A percentile compares a stretch with the other conserved stretches of the same genome.
These are phyloP conservation scores for Mycena pura DNA, from an alignment of 768 basidiomycete species.

Conservation along the genomic window DNA sequence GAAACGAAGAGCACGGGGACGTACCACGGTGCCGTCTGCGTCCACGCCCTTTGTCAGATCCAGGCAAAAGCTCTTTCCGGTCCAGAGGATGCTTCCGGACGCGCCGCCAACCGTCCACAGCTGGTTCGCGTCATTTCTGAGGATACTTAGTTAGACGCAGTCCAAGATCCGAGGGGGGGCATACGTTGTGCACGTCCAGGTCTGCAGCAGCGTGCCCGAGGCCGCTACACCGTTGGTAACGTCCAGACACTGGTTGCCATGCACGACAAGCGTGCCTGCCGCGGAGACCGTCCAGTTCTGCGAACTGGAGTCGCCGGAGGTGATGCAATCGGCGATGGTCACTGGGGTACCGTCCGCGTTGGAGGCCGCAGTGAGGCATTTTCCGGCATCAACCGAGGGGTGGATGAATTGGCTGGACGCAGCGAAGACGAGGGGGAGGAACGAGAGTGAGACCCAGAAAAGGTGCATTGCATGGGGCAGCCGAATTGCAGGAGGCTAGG, in stretches of 20 bases:
- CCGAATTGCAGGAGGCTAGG: not conserved
- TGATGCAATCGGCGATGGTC: not conserved
- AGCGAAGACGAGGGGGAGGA: conserved; percentile 6
- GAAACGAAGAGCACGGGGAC: conserved; percentile 4
- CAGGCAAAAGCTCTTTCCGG: conserved; percentile 7
- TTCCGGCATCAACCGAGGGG: not conserved
- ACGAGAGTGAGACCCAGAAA: conserved; percentile 7
- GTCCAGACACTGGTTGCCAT: conserved; percentile 7
- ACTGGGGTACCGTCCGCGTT: not conserved
- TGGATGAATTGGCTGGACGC: conserved; percentile 7
- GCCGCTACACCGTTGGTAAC: conserved; percentile 3
- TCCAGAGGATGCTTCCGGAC: conserved; percentile 14
- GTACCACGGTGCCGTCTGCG: conserved; percentile 13
- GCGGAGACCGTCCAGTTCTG: conserved; percentile 10
- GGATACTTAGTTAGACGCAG: conserved; percentile 3
- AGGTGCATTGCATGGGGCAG: conserved; percentile 1
- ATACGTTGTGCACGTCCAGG: conserved; percentile 6
- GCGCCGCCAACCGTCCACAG: conserved; percentile 12
- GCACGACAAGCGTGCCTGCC: conserved; percentile 1
- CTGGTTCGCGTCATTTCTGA: conserved; percentile 15
- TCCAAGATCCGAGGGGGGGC: not conserved
- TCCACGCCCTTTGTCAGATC: conserved; percentile 16
- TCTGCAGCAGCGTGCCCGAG: conserved; percentile 10
- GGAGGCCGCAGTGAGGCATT: not conserved
- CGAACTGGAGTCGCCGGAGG: conserved; percentile 1